Base-by-base conservation (phyloP, 2,329 filamentous ascomycete species). In the Epichloe uncinata region DNA sequence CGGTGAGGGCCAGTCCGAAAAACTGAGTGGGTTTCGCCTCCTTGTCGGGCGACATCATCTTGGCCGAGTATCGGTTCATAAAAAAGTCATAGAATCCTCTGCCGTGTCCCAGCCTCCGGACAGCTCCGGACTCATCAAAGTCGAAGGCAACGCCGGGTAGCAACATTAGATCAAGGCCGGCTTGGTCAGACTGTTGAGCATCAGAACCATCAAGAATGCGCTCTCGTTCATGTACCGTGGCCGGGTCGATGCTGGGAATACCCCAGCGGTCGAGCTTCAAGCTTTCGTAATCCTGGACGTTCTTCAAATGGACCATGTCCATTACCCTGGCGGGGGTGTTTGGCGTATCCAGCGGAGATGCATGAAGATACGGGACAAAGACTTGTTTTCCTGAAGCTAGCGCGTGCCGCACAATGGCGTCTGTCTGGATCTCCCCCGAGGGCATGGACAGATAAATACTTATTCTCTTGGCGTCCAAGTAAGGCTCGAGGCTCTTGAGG, bases 41-140 rank as follows among this genome's bases (percentile, higher is more conserved):
- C 37, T 61, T 62, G 41, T 63, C 61, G 50, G 63, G 61, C 45
- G 66, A 56, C 44, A 63, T 64, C 30, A 60, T 53, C 65, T 66
- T 75, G 64, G 75, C 63, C 48, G 69, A 64, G 60, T 90, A 95
- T 57, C 84, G 80, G 60, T 84, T 79, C 62, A 98, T 70, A 95
- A 98, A 66, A 82, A 82, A 85, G 70, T 98, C 93, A 73, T 98
- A 98, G 70, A 95, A 98, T 34, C 93, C 93, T 66, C 88, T 95
- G 50, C 93, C 93, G 66, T 98, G 93, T 40, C 93, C 93, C 18
- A 97, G 75, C 58, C 93, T 78, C 57, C 84, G 79, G 53, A 93
- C 77, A 12, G 70, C 71, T 3, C 73, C 73, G 22, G 67, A 67
- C 11, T 67, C 61, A 52, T 79, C 74, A 47, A 73, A 57, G 64